Evolutionary conservation across 306 rosid genomes (phyloP), one percentile per base, ranked within the genome.

Genomic region (Neltuma alba): DNA sequence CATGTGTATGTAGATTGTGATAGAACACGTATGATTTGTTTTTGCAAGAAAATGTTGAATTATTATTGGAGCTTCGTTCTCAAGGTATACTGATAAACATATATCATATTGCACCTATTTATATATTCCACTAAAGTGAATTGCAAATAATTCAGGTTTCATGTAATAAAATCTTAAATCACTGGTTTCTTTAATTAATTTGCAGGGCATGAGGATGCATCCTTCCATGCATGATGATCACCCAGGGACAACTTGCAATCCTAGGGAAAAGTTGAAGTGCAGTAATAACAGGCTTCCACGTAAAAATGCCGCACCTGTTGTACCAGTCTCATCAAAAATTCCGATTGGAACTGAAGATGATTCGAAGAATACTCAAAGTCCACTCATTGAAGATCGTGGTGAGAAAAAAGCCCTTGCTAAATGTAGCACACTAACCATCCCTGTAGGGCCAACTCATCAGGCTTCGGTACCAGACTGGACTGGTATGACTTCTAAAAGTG

Each of bases 381-480:
- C 69, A 12, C 77, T 70, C 34, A 36, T 60, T 15, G 83, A 82
- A 37, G 85, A 73, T 48, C 42, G 31, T 36, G 45, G 6, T 33
- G 72, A 60, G 38, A 66, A 86, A 20, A 30, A 3, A 11, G 48
- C 41, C 47, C 6, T 61, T 55, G 83, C 83, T n/a, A 64, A 58
- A 76, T 78, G 72, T 57, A 20, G 55, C n/a, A 61, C 21, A 6
- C 28, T 36, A 60, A 52, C 21, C 41, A 42, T 88, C 52, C 86
- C 83, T 27, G 1, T 79, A 50, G 97, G 97, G 20, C 44, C 78
- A 28, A 25, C 27, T 18, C 76, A 75, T 84, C 94, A 94, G 87
- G 97, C 89, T 80, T 34, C 69, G 25, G 61, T 94, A 70, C 90
- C 88, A 18, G 89, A 85, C 70, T 92, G 97, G 97, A 87, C 83